Evolutionary conservation across 441 rosid genomes (phyloP), one percentile per base, ranked within the genome.

Genomic region (Adansonia gregorii): DNA sequence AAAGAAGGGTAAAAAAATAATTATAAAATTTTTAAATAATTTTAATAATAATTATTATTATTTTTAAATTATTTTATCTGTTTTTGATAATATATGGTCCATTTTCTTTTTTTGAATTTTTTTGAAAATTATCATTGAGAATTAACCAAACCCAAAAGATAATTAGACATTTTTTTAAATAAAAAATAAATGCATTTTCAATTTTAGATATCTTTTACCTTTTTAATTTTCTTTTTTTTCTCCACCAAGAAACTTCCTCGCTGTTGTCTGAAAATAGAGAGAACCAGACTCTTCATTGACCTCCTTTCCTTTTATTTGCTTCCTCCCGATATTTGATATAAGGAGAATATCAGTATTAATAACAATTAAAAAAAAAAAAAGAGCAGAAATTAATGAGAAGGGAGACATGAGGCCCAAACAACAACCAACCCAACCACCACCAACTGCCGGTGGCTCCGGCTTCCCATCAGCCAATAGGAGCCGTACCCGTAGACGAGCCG

Each of bases 341-440:
- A 24, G 27, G 27, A 24, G 27, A 24, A 24, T 24, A 24, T 24
- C 27, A 24, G 27, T 24, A 24, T 24, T 24, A 24, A 24, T 24
- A 24, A 24, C 27, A 24, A 24, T 24, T 15, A 6, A n/a, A 17
- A 54, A 59, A 9, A 54, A 6, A n/a, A 17, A 54, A 59, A 9
- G n/a, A 39, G 1, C 0, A 11, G 7, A 65, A 41, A 17, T 27
- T 39, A 51, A 66, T 51, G 43, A 65, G 70, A 39, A 24, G n/a
- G 75, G 46, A 80, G 83, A 75, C 66, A 93, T 93, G 97, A 91
- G 54, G 78, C 88, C 98, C 74, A 76, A 73, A 80, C 95, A 81
- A 24, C 79, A 89, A 3, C 12, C 52, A 24, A 24, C 27, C 9
- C 49, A 46, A 48, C 92, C 84, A 41, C 80, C 90, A 3, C 92